Evolutionary conservation across 1,284 basidiomycete species (phyloP).

Genomic region (Mycena sp.): DNA sequence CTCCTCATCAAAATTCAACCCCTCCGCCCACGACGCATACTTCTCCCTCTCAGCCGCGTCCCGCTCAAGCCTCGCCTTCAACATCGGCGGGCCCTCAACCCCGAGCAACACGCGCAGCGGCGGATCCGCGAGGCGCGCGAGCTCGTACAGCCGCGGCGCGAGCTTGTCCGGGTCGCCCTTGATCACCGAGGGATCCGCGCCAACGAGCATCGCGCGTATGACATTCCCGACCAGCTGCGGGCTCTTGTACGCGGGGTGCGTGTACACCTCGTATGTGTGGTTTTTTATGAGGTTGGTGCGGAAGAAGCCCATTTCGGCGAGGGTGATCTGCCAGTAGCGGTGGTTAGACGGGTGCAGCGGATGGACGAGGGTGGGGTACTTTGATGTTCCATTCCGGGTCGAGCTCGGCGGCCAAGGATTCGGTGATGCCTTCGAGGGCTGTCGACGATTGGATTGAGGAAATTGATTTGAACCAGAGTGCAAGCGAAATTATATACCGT

Average conservation of each 20-base stretch:
- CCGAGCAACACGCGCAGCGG: conserved; percentile 18
- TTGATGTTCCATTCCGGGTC: conserved; percentile 31
- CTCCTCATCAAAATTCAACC: conserved; percentile 6
- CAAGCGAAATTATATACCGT: too few relatives aligned
- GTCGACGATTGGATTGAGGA: background rate
- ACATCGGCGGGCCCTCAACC: conserved; percentile 4
- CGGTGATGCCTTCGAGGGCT: conserved; percentile 14
- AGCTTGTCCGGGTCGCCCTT: conserved; percentile 21
- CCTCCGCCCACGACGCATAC: conserved; percentile 11
- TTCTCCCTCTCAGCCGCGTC: conserved; percentile 12
- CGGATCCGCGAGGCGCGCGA: conserved; percentile 1
- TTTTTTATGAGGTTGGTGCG: conserved; percentile 31
- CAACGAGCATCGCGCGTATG: background rate
- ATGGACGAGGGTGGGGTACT: background rate
- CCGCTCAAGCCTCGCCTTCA: background rate
- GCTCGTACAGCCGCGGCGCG: conserved; percentile 9
- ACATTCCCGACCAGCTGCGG: conserved; percentile 30
- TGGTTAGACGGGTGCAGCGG: background rate
- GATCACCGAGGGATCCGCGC: conserved; percentile 3
- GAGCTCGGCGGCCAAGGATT: conserved; percentile 10
- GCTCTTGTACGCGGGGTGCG: conserved; percentile 27
- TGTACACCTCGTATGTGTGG: conserved; percentile 23
- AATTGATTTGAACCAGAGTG: too few relatives aligned
- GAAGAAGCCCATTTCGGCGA: conserved; percentile 31
- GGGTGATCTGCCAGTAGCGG: conserved; percentile 25